Conservation (phyloP, 2,329 filamentous ascomycete species). For the Rhinocladiella similis region DNA sequence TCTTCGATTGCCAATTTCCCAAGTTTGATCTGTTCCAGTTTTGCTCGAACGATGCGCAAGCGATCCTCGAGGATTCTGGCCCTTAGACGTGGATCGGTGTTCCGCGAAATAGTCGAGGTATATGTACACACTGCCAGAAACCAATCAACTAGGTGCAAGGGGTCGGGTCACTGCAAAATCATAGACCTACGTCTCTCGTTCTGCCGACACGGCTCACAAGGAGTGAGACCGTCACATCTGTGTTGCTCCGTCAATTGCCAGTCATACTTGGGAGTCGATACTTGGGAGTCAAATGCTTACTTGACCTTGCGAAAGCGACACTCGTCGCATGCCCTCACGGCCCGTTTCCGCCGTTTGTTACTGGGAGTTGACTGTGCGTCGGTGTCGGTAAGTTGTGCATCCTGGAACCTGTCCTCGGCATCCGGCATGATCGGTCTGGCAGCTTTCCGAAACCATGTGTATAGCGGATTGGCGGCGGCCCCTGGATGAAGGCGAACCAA, state of each 20-base stretch:
- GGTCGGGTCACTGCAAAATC: background rate
- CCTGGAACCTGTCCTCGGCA: background rate
- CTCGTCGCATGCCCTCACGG: background rate
- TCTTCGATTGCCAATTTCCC: background rate
- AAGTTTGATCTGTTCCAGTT: constrained; percentile 1
- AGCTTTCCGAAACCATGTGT: background rate
- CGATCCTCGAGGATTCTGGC: constrained; percentile 25
- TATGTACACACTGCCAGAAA: constrained; percentile 18
- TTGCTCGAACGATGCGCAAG: constrained; percentile 14
- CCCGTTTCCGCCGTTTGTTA: background rate
- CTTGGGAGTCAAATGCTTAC: too few species aligned
- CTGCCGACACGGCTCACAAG: constrained; percentile 40
- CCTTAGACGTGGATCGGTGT: constrained; percentile 12
- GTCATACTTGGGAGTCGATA: too few species aligned
- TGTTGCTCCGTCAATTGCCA: constrained; percentile 15
- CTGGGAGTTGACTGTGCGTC: background rate
- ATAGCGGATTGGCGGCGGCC: too few species aligned
- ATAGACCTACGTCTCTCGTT: constrained; percentile 18
- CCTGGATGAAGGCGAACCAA: too few species aligned
- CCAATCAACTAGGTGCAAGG: background rate
- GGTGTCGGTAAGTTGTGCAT: background rate
- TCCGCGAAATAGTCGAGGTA: constrained; percentile 14
- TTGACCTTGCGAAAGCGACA: constrained; percentile 1
- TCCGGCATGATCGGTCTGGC: background rate
- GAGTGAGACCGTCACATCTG: constrained; percentile 38